phyloP scores from a whole-genome alignment of 2,329 filamentous ascomycete species.

The Trichoderma polysporum region DNA sequence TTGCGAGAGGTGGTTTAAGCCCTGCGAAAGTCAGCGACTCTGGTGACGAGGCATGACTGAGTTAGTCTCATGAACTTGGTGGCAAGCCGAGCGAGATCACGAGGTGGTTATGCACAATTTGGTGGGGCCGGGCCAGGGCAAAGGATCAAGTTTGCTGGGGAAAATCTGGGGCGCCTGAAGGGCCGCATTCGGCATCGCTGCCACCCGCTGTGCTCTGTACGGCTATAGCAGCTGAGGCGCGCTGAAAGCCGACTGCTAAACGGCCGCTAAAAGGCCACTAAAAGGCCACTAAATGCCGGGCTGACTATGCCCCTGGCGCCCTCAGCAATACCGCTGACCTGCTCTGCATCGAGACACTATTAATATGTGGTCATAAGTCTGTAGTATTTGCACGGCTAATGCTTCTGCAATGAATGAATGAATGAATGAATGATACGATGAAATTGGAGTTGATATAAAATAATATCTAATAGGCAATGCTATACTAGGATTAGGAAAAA shows the following conservation, averaged over 20 bases:
- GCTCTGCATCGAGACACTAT: too few relatives aligned
- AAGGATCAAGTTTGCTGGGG: neutral
- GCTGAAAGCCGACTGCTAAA: neutral
- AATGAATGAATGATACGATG: neutral
- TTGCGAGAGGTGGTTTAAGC: neutral
- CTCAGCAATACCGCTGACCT: neutral
- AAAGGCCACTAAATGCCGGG: neutral
- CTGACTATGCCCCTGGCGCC: neutral
- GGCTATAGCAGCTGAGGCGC: neutral
- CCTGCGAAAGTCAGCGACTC: neutral
- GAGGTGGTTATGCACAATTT: conserved; percentile 16
- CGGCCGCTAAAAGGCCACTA: neutral
- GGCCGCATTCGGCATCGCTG: neutral
- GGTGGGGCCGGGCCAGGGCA: conserved; percentile 9
- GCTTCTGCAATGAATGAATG: too few relatives aligned
- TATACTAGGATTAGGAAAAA: neutral
- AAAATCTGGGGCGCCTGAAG: conserved; percentile 17
- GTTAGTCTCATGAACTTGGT: conserved; percentile 14
- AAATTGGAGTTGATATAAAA: neutral
- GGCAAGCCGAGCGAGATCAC: conserved; percentile 17
- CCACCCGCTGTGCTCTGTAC: neutral
- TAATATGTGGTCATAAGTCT: too few relatives aligned
- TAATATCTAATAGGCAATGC: neutral
- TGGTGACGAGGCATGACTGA: neutral
- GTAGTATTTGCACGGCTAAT: too few relatives aligned